Conservation (phyloP, 2,329 filamentous ascomycete genomes). For the Chalaropsis thielavioides region DNA sequence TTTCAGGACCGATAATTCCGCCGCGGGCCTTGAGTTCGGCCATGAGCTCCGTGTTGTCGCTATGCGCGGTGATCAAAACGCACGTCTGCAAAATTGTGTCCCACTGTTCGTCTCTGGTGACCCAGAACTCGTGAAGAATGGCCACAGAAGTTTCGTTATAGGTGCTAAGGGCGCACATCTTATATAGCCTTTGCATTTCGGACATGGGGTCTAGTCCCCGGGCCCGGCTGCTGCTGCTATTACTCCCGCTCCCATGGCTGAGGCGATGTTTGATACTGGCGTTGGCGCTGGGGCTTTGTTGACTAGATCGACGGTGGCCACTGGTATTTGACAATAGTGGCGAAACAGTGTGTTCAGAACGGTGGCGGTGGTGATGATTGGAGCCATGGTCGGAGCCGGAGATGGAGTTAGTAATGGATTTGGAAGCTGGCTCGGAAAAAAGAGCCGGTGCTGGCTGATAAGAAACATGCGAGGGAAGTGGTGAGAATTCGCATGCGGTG, state of each 20-base stretch:
- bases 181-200: slow-evolving; percentile 10
- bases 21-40: not conserved
- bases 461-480: not conserved
- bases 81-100: slow-evolving; percentile 1
- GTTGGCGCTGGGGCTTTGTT: not conserved
- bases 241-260: slow-evolving; percentile 10
- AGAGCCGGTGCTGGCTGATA: not conserved
- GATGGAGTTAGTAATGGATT: not conserved
- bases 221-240: slow-evolving; percentile 9
- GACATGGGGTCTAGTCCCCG: not conserved
- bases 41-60: slow-evolving; percentile 15
- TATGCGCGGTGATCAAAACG: slow-evolving; percentile 9
- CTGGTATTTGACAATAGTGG: not conserved
- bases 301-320: not conserved
- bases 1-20: not conserved
- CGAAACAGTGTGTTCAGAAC: not conserved
- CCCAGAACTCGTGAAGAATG: slow-evolving; percentile 3
- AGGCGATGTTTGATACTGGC: not conserved
- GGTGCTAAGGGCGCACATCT: slow-evolving; percentile 17
- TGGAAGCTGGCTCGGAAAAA: not conserved
- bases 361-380: not conserved
- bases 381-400: not conserved
- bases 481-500: not conserved
- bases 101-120: not conserved
- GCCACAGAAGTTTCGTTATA: slow-evolving; percentile 18